Conservation (phyloP, 768 basidiomycete genomes). For the Boletus reticuloceps region DNA sequence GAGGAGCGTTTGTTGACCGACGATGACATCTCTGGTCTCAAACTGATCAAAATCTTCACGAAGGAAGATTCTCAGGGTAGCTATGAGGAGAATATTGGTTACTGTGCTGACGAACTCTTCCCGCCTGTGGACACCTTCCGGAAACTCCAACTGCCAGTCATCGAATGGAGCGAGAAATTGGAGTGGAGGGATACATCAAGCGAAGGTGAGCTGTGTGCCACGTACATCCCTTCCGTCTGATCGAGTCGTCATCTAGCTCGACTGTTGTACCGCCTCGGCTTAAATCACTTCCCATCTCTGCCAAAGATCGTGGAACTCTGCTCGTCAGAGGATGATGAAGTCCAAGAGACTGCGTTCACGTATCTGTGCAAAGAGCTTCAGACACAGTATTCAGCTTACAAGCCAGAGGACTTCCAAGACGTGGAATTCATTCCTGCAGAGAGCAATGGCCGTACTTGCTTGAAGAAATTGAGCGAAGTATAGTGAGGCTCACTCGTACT, state of each 20-base stretch:
- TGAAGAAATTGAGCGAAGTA: conserved; percentile 69
- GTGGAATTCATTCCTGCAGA: conserved; percentile 77
- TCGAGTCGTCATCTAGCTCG: conserved; percentile 43
- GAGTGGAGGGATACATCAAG: conserved; percentile 78
- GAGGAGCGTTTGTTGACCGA: not conserved
- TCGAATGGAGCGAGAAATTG: conserved; percentile 73
- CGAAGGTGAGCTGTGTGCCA: conserved; percentile 58
- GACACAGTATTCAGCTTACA: conserved; percentile 54
- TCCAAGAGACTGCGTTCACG: conserved; percentile 57
- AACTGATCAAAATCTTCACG: not conserved
- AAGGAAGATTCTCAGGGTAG: conserved; percentile 10
- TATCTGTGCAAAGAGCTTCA: conserved; percentile 74
- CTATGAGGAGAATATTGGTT: conserved; percentile 40
- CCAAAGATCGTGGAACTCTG: conserved; percentile 65
- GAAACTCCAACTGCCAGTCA: conserved; percentile 66
- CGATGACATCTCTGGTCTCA: not conserved
- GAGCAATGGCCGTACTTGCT: conserved; percentile 40
- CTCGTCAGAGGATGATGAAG: conserved; percentile 44
- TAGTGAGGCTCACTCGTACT: conserved; percentile 1
- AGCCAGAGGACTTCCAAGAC: conserved; percentile 47
- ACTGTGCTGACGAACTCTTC: conserved; percentile 70
- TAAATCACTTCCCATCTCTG: conserved; percentile 64
- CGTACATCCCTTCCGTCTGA: not conserved
- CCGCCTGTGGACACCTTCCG: conserved; percentile 74
- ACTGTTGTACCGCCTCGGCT: conserved; percentile 67